Base-by-base conservation (phyloP, 177 flowering plant genomes). In the Vitis hybrid region DNA sequence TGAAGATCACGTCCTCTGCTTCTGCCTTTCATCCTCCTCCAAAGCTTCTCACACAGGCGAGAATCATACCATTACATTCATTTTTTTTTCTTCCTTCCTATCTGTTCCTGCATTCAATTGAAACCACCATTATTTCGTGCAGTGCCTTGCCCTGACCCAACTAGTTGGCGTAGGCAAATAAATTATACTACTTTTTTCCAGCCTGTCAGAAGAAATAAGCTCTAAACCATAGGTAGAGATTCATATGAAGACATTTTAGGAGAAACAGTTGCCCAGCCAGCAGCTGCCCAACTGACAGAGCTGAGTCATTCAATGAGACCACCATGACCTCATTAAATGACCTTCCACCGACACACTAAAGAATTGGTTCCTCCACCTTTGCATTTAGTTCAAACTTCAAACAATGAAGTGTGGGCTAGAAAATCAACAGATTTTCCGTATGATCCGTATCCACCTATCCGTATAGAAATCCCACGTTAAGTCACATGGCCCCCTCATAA, bases 281-380 rank as follows among this genome's bases (percentile, higher is more conserved):
- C 39, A 50, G 56, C 19, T 55, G 65, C 58, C 51, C 12, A 3
- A 23, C 56, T 65, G 17, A 45, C 70, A 72, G 30, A 72, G 57
- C 23, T n/a, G 26, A n/a, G 62, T 48, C 26, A 15, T 60, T 60
- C 49, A 69, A 62, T 60, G 64, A 9, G 8, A 54, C 55, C 60
- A 18, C 30, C 73, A 15, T 68, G 72, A 65, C n/a, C 65, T 51
- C 52, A 63, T 58, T 72, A 51, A 76, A 26, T 65, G 76, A 32
- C 10, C 48, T 18, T 17, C 54, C 78, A 78, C 78, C 78, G 80
- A 78, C 80, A 54, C 66, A 32, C 45, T 10, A 30, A 39, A 15
- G 60, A 39, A 59, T n/a, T 18, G 18, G 52, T 59, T 13, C 55
- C 19, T 19, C 51, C 63, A 55, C 64, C 52, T 55, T 50, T 11